Conservation (phyloP, 139 green algal species). For the Chlamydomonas eustigma region DNA sequence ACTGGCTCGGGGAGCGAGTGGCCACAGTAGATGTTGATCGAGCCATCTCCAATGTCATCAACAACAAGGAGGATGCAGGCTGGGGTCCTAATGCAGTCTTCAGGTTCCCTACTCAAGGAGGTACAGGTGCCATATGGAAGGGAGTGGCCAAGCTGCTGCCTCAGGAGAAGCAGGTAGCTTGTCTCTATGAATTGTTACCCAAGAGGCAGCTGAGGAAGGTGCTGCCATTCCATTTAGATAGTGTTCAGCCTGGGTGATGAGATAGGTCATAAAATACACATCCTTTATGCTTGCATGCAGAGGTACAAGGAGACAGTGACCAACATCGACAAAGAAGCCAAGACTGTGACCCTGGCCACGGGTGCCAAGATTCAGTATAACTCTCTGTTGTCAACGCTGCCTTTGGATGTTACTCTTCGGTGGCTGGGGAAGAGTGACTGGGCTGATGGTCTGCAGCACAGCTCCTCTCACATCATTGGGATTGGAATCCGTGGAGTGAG, state of each 20-base stretch:
- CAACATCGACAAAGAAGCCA: slow-evolving; percentile 68
- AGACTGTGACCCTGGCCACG: slow-evolving; percentile 42
- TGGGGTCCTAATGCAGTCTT: slow-evolving; percentile 92
- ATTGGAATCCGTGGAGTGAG: slow-evolving; percentile 58
- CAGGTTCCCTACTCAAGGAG: slow-evolving; percentile 77
- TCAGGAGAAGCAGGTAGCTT: slow-evolving; percentile 54
- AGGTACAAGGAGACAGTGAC: slow-evolving; percentile 54
- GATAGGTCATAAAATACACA: too few species aligned
- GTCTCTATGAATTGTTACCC: too few species aligned
- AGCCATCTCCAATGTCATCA: slow-evolving; percentile 83
- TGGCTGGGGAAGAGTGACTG: slow-evolving; percentile 64
- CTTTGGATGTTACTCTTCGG: slow-evolving; percentile 70
- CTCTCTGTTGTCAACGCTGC: slow-evolving; percentile 76
- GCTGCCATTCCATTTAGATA: too few species aligned
- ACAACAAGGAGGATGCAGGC: slow-evolving; percentile 80
- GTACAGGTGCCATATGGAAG: slow-evolving; percentile 89
- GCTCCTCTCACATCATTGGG: slow-evolving; percentile 79
- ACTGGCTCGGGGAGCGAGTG: slow-evolving; percentile 90
- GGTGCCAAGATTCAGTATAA: slow-evolving; percentile 47
- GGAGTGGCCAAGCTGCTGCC: slow-evolving; percentile 77
- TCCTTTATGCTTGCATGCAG: too few species aligned
- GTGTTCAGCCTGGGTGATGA: too few species aligned
- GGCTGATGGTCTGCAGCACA: slow-evolving; percentile 71
- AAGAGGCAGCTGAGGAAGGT: too few species aligned
- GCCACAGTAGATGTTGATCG: slow-evolving; percentile 80